Conservation (phyloP, 2,329 filamentous ascomycete species). For the Cercospora sojina region DNA sequence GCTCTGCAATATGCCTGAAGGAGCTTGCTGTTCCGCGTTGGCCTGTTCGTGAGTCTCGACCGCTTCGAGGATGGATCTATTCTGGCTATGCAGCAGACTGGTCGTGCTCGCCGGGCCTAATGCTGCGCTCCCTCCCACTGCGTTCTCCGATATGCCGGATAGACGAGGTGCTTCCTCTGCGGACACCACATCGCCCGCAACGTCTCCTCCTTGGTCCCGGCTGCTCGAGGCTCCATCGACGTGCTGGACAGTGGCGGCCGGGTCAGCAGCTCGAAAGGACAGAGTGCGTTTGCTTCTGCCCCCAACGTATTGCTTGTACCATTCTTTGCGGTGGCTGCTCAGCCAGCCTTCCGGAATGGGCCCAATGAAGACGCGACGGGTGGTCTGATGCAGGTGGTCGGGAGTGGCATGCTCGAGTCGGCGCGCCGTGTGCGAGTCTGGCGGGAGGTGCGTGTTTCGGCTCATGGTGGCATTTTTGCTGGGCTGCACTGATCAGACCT, state of each 20-base stretch:
- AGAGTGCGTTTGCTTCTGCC: constrained; percentile 32
- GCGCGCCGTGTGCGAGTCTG: constrained; percentile 43
- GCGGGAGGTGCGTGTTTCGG: constrained; percentile 24
- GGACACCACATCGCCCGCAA: constrained; percentile 1
- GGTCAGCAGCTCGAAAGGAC: constrained; percentile 34
- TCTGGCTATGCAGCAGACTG: constrained; percentile 32
- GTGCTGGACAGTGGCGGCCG: constrained; percentile 3
- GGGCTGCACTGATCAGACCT: not conserved
- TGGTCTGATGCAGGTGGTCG: constrained; percentile 62
- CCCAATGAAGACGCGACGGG: constrained; percentile 63
- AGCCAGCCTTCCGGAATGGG: constrained; percentile 66
- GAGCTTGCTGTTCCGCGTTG: constrained; percentile 14
- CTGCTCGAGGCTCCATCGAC: constrained; percentile 8
- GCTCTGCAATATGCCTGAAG: constrained; percentile 14
- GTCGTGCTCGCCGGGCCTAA: constrained; percentile 30
- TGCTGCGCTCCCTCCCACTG: constrained; percentile 6
- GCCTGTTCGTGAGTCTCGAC: constrained; percentile 14
- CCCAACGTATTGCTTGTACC: constrained; percentile 57
- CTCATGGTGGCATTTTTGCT: constrained; percentile 21
- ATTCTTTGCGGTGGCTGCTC: constrained; percentile 61
- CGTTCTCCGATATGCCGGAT: constrained; percentile 12
- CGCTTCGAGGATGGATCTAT: constrained; percentile 16
- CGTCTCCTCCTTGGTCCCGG: not conserved
- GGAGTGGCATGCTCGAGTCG: constrained; percentile 57
- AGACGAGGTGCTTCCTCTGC: constrained; percentile 7